phyloP scores from a whole-genome alignment of 164 flowering plant genomes.

The Piper betle region DNA sequence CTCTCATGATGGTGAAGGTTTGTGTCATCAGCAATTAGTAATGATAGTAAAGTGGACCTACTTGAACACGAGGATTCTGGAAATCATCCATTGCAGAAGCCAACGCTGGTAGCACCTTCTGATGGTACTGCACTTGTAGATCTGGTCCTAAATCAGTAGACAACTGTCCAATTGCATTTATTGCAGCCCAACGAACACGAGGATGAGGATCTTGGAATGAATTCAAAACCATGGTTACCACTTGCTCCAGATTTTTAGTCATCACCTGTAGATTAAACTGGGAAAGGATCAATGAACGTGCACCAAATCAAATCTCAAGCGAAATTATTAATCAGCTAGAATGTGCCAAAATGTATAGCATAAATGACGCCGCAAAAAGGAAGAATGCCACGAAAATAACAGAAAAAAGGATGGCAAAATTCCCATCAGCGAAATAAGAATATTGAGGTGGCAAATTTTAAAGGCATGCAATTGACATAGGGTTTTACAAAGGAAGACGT shows the following conservation, averaged over 20 bases:
- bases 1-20: neutral
- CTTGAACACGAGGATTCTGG: slow-evolving; percentile 98
- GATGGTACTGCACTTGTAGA: slow-evolving; percentile 83
- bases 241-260: slow-evolving; percentile 87
- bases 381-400: too few species aligned
- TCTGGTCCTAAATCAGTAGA: slow-evolving; percentile 98
- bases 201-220: slow-evolving; percentile 93
- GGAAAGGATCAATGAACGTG: neutral
- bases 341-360: too few species aligned
- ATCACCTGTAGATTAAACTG: slow-evolving; percentile 45
- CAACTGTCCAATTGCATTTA: slow-evolving; percentile 92
- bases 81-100: slow-evolving; percentile 95
- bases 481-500: too few species aligned
- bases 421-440: too few species aligned
- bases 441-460: too few species aligned
- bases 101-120: slow-evolving; percentile 69
- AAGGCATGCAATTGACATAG: too few species aligned
- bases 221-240: slow-evolving; percentile 78
- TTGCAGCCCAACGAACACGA: slow-evolving; percentile 97
- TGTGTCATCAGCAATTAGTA: neutral
- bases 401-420: too few species aligned
- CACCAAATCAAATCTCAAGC: neutral
- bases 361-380: too few species aligned
- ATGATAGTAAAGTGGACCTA: slow-evolving; percentile 11
- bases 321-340: too few species aligned